Evolutionary conservation across 345 rosid species (phyloP).

Genomic region (Geranium rotundifolium): DNA sequence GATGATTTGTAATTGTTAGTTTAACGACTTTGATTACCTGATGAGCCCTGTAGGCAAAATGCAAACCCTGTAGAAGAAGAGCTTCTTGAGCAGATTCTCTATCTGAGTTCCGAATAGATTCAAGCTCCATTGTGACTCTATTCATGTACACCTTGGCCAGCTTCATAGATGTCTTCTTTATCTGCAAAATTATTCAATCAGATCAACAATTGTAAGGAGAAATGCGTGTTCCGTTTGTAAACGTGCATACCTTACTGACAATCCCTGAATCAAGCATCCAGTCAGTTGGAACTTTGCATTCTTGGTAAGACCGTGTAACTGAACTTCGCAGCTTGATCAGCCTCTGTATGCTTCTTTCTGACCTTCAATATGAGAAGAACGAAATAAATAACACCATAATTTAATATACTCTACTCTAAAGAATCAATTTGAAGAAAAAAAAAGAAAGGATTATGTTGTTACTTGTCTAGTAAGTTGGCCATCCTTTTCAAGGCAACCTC

Average conservation of each 20-base stretch:
- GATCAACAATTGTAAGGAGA: background rate
- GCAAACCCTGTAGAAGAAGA: slow-evolving; percentile 67
- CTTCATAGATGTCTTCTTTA: slow-evolving; percentile 59
- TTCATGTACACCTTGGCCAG: slow-evolving; percentile 68
- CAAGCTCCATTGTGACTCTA: slow-evolving; percentile 65
- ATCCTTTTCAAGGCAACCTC: slow-evolving; percentile 65
- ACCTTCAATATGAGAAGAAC: slow-evolving; percentile 25
- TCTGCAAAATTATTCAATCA: slow-evolving; percentile 27
- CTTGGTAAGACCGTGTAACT: slow-evolving; percentile 45
- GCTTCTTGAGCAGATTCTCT: slow-evolving; percentile 65
- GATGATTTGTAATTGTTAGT: background rate
- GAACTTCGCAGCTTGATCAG: slow-evolving; percentile 48
- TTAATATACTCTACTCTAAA: background rate
- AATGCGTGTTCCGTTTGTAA: background rate
- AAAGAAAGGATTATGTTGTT: slow-evolving; percentile 8
- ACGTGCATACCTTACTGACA: slow-evolving; percentile 33
- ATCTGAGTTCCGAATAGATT: slow-evolving; percentile 39
- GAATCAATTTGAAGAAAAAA: background rate
- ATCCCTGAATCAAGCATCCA: slow-evolving; percentile 92
- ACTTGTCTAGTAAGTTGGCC: slow-evolving; percentile 73
- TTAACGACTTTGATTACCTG: slow-evolving; percentile 36
- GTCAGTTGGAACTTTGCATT: slow-evolving; percentile 57
- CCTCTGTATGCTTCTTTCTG: slow-evolving; percentile 58
- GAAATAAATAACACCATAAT: background rate
- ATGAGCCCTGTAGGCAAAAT: slow-evolving; percentile 67